Evolutionary conservation across 257 asterid species (phyloP).

Genomic region (Solanum chmielewskii): DNA sequence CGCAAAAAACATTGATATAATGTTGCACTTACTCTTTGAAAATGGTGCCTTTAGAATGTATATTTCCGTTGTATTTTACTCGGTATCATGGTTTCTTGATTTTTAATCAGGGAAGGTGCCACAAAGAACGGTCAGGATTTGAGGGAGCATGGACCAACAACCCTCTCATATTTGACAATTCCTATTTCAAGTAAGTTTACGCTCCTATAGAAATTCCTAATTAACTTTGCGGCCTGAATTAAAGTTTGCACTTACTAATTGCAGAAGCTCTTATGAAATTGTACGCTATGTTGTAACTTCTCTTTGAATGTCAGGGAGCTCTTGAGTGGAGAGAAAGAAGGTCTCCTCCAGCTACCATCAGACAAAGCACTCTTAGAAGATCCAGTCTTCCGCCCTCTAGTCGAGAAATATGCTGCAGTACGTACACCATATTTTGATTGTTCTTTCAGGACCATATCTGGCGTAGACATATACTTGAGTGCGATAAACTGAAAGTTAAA

Average conservation of each 20-base stretch:
- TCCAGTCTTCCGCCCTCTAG: constrained; percentile 58
- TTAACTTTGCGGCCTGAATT: not conserved
- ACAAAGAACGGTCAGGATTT: constrained; percentile 82
- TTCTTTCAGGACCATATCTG: not conserved
- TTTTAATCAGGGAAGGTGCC: constrained; percentile 62
- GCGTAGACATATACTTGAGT: not conserved
- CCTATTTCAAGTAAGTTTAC: constrained; percentile 53
- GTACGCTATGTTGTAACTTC: constrained; percentile 18
- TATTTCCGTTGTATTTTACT: not conserved
- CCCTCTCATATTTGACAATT: constrained; percentile 71
- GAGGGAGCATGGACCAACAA: constrained; percentile 92
- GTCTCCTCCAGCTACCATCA: constrained; percentile 61
- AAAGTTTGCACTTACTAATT: not conserved
- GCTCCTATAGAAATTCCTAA: not conserved
- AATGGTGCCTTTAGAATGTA: not conserved
- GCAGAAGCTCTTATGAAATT: not conserved
- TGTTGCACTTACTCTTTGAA: not conserved
- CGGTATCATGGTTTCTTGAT: not conserved
- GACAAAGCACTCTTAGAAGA: constrained; percentile 69
- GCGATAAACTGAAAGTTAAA: not conserved
- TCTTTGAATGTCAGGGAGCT: constrained; percentile 39
- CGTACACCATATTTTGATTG: not conserved
- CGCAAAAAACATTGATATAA: not conserved
- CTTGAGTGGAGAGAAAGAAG: constrained; percentile 63
- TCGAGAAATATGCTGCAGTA: constrained; percentile 83